Evolutionary conservation across 306 rosid genomes (phyloP).

Genomic region (Pyrus bretschneideri): DNA sequence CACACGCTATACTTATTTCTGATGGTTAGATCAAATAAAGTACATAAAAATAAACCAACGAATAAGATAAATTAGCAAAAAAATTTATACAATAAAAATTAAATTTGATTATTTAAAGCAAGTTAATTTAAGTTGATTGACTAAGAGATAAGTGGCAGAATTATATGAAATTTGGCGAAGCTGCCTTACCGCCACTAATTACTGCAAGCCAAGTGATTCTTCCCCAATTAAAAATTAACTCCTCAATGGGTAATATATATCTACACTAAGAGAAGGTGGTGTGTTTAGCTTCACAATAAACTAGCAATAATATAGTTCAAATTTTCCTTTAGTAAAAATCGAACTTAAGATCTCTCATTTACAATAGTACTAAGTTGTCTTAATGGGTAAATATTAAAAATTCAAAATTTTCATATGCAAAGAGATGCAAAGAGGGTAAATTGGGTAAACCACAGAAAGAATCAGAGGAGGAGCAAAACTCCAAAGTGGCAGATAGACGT

Average conservation of each 20-base stretch:
- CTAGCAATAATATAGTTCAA: no score
- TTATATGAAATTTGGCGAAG: not conserved
- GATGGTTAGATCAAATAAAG: no score
- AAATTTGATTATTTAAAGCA: no score
- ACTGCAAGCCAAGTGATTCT: not conserved
- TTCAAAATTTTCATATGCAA: not conserved
- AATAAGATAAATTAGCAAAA: no score
- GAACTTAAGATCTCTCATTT: rapidly evolving
- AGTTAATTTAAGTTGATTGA: not conserved
- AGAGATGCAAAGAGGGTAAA: not conserved
- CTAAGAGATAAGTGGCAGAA: not conserved
- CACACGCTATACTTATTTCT: no score
- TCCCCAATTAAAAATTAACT: not conserved
- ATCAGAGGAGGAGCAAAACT: not conserved
- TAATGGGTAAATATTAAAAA: not conserved
- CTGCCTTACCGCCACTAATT: no score
- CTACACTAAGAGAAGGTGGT: rapidly evolving
- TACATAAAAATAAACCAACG: no score
- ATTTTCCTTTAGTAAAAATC: no score
- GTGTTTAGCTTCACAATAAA: no score
- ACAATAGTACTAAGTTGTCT: no score
- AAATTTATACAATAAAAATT: no score
- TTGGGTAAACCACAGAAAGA: not conserved
- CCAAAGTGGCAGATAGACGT: constrained; percentile 6
- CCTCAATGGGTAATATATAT: not conserved